Percentiles rank a stretch among this genome's conserved stretches.
Conservation (phyloP, 768 basidiomycete species). For the Termitomyces sp. region DNA sequence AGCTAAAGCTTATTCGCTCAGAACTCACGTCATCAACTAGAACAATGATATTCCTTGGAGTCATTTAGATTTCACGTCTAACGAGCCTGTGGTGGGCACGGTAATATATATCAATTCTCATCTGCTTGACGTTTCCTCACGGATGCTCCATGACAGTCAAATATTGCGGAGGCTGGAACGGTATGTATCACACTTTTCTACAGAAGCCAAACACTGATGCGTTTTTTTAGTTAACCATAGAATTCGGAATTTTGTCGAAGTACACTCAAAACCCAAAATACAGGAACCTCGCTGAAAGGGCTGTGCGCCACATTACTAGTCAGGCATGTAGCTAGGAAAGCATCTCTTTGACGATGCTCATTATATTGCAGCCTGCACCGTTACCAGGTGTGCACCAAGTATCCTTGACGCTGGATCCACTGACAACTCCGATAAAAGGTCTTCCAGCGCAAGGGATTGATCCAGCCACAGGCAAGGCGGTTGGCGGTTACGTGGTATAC, state of each 20-base stretch:
- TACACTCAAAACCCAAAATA: constrained; percentile 63
- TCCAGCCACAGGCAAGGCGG: constrained; percentile 41
- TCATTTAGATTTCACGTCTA: constrained; percentile 41
- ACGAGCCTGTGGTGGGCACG: constrained; percentile 30
- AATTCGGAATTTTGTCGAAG: constrained; percentile 50
- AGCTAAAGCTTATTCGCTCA: neutral
- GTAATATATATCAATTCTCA: constrained; percentile 17
- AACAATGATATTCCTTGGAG: constrained; percentile 39
- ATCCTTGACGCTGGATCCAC: constrained; percentile 34
- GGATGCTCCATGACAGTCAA: constrained; percentile 29
- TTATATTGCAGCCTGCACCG: constrained; percentile 27
- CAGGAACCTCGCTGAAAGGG: constrained; percentile 44
- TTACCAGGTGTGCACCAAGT: constrained; percentile 23
- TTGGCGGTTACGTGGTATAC: constrained; percentile 51
- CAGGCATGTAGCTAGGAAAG: constrained; percentile 23
- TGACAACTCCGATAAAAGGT: constrained; percentile 26
- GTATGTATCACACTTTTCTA: constrained; percentile 17
- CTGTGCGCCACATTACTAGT: constrained; percentile 49
- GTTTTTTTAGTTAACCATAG: constrained; percentile 46
- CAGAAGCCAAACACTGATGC: neutral
- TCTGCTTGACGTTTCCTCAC: neutral
- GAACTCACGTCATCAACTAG: constrained; percentile 18
- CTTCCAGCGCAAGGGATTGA: constrained; percentile 53
- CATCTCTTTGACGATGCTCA: neutral
- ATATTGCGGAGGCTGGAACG: constrained; percentile 59